Percentiles rank a stretch among this genome's conserved stretches.
Conservation (phyloP, 495 filamentous ascomycete species). For the Thermothielavioides terrestris region DNA sequence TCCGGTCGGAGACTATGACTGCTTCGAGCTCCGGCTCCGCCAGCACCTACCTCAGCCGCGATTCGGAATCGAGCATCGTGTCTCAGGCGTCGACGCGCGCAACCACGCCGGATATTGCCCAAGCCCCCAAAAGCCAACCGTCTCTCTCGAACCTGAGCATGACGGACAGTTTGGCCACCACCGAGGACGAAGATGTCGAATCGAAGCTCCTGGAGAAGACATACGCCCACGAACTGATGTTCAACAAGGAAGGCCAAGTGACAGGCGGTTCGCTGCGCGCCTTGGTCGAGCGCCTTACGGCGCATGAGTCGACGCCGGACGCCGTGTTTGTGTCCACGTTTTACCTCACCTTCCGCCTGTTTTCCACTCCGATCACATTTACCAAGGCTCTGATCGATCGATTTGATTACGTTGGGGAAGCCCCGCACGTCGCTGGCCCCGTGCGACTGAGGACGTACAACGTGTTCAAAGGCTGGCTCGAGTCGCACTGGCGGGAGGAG, state of each 20-base stretch:
- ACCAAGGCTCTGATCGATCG: conserved; percentile 76
- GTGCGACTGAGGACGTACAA: conserved; percentile 92
- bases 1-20: conserved; percentile 42
- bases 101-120: conserved; percentile 67
- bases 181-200: conserved; percentile 73
- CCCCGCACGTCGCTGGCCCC: conserved; percentile 59
- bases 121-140: conserved; percentile 35
- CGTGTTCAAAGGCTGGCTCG: conserved; percentile 93
- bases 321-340: conserved; percentile 89
- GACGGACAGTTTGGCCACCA: conserved; percentile 50
- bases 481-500: conserved; percentile 86
- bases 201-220: conserved; percentile 76
- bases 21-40: conserved; percentile 48
- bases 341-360: conserved; percentile 94
- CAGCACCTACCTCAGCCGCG: conserved; percentile 70
- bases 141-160: conserved; percentile 51
- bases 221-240: conserved; percentile 79
- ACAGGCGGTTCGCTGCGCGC: conserved; percentile 85
- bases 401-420: conserved; percentile 84
- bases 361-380: conserved; percentile 72
- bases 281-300: conserved; percentile 86
- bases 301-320: conserved; percentile 87
- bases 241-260: conserved; percentile 93
- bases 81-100: conserved; percentile 82
- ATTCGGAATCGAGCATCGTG: conserved; percentile 71